phyloP scores from a whole-genome alignment of 257 asterid species.

The Euphrasia confusa region DNA sequence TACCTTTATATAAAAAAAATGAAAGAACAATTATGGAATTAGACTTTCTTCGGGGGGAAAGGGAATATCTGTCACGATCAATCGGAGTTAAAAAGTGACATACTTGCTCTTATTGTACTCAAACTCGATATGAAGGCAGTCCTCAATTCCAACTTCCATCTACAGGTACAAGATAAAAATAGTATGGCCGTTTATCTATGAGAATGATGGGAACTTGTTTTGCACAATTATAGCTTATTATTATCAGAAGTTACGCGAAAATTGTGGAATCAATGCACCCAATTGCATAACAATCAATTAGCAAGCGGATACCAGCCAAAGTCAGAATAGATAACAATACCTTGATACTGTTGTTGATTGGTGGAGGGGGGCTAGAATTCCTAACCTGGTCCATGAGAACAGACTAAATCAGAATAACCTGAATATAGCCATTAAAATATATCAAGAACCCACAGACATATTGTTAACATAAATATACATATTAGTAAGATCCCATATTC shows the following conservation, averaged over 20 bases:
- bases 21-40: no score
- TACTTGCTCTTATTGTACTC: slow-evolving; percentile 99
- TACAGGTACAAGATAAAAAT: slow-evolving; percentile 32
- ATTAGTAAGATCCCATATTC: no score
- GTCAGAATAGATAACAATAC: slow-evolving; percentile 34
- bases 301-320: slow-evolving; percentile 4
- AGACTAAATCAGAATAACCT: slow-evolving; percentile 15
- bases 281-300: slow-evolving; percentile 15
- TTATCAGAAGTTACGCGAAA: no score
- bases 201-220: not conserved
- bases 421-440: not conserved
- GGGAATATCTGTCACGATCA: not conserved
- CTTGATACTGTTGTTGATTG: slow-evolving; percentile 95
- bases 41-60: not conserved
- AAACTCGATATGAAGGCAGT: slow-evolving; percentile 97
- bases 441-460: not conserved
- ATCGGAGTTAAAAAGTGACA: slow-evolving; percentile 27
- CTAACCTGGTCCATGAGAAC: slow-evolving; percentile 55
- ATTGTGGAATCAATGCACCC: not conserved
- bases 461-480: no score
- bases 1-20: slow-evolving; percentile 52
- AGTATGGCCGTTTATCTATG: slow-evolving; percentile 4
- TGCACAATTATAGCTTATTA: not conserved
- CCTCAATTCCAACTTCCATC: slow-evolving; percentile 99
- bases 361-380: slow-evolving; percentile 65